phyloP scores from a whole-genome alignment of 306 rosid species.

The Lathyrus oleraceus region DNA sequence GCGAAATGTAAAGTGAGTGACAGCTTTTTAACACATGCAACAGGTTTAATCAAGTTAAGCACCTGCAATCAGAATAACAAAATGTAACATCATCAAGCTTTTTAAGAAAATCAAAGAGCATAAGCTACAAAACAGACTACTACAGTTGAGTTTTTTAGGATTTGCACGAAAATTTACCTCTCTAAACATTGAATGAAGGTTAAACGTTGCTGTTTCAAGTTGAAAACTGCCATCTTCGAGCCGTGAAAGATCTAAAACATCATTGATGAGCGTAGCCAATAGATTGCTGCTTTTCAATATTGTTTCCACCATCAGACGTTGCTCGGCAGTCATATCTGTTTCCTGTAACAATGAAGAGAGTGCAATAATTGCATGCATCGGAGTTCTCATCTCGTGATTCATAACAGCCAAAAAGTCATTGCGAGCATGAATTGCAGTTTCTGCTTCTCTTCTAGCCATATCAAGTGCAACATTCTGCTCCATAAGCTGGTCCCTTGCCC shows the following conservation, averaged over 20 bases:
- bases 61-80: conserved; percentile 60
- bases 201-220: conserved; percentile 72
- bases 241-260: conserved; percentile 94
- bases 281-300: conserved; percentile 89
- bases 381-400: conserved; percentile 99
- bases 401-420: conserved; percentile 97
- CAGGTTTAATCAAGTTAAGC: conserved; percentile 80
- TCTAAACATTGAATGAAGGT: conserved; percentile 79
- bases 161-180: conserved; percentile 52
- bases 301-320: conserved; percentile 95
- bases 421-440: conserved; percentile 97
- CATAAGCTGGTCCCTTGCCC: conserved; percentile 92
- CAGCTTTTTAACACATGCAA: conserved; percentile 82
- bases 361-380: conserved; percentile 98
- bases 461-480: conserved; percentile 97
- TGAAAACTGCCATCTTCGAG: conserved; percentile 97
- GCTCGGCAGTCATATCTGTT: conserved; percentile 88
- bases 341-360: conserved; percentile 96
- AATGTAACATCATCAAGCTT: conserved; percentile 33
- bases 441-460: conserved; percentile 97
- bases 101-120: conserved; percentile 27
- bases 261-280: conserved; percentile 86
- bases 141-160: conserved; percentile 2
- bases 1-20: conserved; percentile 58
- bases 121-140: conserved; percentile 15